These are phyloP conservation scores for Sarocladium kiliense DNA, from an alignment of 2,329 filamentous ascomycete species.

Conservation along the genomic window DNA sequence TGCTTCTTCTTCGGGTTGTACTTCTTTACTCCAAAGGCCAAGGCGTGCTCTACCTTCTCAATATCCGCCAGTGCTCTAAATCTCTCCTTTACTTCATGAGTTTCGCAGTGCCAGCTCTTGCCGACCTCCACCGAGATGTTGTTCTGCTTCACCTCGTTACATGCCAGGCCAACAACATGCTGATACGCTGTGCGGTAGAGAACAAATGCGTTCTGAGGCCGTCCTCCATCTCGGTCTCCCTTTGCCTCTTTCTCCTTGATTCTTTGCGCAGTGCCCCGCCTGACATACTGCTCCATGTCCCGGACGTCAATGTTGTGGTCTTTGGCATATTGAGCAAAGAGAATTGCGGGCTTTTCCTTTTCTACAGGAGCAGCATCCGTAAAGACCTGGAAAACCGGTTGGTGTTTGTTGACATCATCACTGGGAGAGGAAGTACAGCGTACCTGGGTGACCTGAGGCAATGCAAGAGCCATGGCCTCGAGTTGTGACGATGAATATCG, in stretches of 20 bases:
- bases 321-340: background rate
- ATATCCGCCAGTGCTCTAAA: conserved; percentile 76
- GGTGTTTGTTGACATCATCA: no score
- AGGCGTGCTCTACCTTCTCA: conserved; percentile 79
- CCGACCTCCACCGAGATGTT: conserved; percentile 85
- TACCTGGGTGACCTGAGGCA: no score
- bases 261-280: conserved; percentile 45
- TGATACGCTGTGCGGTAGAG: conserved; percentile 92
- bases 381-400: background rate
- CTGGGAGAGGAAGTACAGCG: no score
- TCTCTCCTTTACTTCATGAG: conserved; percentile 62
- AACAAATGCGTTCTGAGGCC: conserved; percentile 98
- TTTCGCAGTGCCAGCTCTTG: conserved; percentile 52
- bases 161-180: conserved; percentile 76
- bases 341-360: background rate
- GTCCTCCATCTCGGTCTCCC: conserved; percentile 50
- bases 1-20: background rate
- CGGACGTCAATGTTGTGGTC: conserved; percentile 49
- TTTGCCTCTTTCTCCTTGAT: conserved; percentile 62
- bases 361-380: background rate
- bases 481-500: no score
- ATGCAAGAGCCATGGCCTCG: no score
- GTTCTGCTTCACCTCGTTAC: conserved; percentile 87
- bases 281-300: conserved; percentile 61
- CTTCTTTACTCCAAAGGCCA: conserved; percentile 50